Conservation (phyloP, 1,284 basidiomycete species). For the Kwoniella shivajii region DNA sequence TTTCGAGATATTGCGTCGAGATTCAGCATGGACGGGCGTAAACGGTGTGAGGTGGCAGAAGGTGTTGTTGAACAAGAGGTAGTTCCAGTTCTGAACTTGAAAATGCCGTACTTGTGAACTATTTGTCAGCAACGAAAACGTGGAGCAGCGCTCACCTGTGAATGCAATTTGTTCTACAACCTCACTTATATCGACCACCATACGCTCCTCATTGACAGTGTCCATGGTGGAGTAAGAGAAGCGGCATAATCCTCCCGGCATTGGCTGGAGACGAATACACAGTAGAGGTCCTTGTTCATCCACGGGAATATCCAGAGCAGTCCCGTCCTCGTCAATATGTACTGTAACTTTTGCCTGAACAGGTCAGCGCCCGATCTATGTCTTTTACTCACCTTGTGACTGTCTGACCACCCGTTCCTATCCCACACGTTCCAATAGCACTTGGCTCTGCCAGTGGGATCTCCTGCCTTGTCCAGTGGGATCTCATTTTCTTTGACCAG, state of each 20-base stretch:
- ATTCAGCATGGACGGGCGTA: conserved; percentile 76
- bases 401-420: conserved; percentile 70
- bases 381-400: conserved; percentile 66
- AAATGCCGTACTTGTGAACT: conserved; percentile 85
- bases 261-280: conserved; percentile 65
- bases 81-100: conserved; percentile 74
- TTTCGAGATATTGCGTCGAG: conserved; percentile 74
- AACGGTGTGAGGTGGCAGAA: conserved; percentile 62
- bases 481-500: conserved; percentile 63
- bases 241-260: conserved; percentile 77
- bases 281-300: conserved; percentile 70
- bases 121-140: conserved; percentile 18
- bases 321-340: conserved; percentile 72
- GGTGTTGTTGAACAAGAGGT: conserved; percentile 79
- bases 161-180: conserved; percentile 72
- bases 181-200: conserved; percentile 72
- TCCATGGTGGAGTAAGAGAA: conserved; percentile 49
- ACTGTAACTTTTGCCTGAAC: conserved; percentile 79
- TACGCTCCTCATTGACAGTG: conserved; percentile 67
- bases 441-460: conserved; percentile 64
- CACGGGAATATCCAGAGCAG: conserved; percentile 64
- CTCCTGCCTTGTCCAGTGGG: conserved; percentile 66
- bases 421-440: conserved; percentile 85
- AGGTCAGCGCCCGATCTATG: neutral
- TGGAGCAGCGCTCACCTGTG: conserved; percentile 64